Conservation (phyloP, 371 early-diverging fungal species). For the Syncephalis fuscata region DNA sequence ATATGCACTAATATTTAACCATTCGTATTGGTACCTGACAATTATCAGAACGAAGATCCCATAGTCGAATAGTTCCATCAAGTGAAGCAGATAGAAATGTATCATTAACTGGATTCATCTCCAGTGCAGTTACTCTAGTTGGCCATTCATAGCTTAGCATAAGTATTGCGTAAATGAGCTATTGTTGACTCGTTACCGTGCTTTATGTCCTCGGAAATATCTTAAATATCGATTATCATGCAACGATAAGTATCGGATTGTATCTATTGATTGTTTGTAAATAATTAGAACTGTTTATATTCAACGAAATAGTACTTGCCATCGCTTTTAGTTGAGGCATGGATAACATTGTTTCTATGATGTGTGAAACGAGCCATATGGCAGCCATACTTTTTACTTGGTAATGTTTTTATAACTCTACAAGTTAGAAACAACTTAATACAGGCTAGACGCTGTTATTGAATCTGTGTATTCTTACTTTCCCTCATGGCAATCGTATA, state of each 20-base stretch:
- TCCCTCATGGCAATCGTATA: slow-evolving; percentile 61
- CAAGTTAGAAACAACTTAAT: background rate
- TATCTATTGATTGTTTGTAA: too few species aligned
- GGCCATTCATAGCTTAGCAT: too few species aligned
- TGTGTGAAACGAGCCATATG: slow-evolving; percentile 73
- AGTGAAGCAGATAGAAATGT: slow-evolving; percentile 48
- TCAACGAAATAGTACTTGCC: slow-evolving; percentile 21
- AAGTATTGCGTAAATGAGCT: background rate
- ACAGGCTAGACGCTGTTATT: background rate
- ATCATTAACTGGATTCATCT: slow-evolving; percentile 67
- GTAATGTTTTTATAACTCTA: slow-evolving; percentile 36
- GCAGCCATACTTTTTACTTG: slow-evolving; percentile 76
- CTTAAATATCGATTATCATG: slow-evolving; percentile 85
- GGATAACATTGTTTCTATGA: slow-evolving; percentile 47
- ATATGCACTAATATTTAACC: background rate
- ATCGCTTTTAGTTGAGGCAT: slow-evolving; percentile 87
- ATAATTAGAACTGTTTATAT: too few species aligned
- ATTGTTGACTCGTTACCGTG: slow-evolving; percentile 20
- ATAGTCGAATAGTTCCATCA: slow-evolving; percentile 56
- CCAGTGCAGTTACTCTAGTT: slow-evolving; percentile 48
- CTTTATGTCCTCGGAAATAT: slow-evolving; percentile 79
- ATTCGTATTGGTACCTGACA: slow-evolving; percentile 29
- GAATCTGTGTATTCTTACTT: too few species aligned
- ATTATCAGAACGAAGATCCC: slow-evolving; percentile 52
- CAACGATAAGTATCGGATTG: slow-evolving; percentile 74